Evolutionary conservation across 495 filamentous ascomycete genomes (phyloP), one percentile per base, ranked within the genome.

Genomic region (Extremus antarcticus): DNA sequence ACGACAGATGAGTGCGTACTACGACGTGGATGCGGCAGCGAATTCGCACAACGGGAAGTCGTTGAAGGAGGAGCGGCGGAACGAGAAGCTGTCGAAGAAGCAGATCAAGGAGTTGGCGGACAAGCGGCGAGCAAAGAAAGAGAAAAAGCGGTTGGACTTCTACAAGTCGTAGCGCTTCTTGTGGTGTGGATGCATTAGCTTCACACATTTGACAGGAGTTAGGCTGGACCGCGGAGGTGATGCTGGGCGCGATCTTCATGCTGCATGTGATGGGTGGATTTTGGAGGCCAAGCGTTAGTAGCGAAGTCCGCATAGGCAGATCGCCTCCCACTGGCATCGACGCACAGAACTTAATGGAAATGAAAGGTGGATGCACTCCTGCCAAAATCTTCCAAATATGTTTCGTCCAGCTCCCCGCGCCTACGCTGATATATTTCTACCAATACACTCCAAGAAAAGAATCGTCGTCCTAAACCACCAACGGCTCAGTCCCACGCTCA

Each of bases 1-100:
- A 53, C 76, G 94, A 46, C 92, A 97, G 74, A 87, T 97, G 87
- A 84, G 84, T 65, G 88, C 90, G 10, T 98, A 83, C 70, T 98
- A 95, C 65, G 94, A 97, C 64, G 92, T 97, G n/a, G 92, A 97
- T 71, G 87, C 90, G 11, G 91, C 90, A 20, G 94, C 94, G 0
- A 96, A 96, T 65, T 82, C 78, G 58, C 92, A 98, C 61, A 86
- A 95, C 63, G 92, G 92, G 7, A 80, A 87, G 53, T 95, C 89
- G 65, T 70, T 98, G 49, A 94, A 91, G 70, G 92, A 88, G 8
- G 92, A 98, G 71, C 75, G 90, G 25, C 82, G 84, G 41, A 82
- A 82, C n/a, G 90, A 89, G 76, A 95, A 90, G 73, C 73, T 94
- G 40, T 86, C 70, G 29, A 94, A 87, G 76, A 74, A 84, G 57